A percentile compares a stretch with the other conserved stretches of the same genome.
These are phyloP conservation scores for Alternaria novae-zelandiae DNA, from an alignment of 2,329 filamentous ascomycete species.

Conservation along the genomic window DNA sequence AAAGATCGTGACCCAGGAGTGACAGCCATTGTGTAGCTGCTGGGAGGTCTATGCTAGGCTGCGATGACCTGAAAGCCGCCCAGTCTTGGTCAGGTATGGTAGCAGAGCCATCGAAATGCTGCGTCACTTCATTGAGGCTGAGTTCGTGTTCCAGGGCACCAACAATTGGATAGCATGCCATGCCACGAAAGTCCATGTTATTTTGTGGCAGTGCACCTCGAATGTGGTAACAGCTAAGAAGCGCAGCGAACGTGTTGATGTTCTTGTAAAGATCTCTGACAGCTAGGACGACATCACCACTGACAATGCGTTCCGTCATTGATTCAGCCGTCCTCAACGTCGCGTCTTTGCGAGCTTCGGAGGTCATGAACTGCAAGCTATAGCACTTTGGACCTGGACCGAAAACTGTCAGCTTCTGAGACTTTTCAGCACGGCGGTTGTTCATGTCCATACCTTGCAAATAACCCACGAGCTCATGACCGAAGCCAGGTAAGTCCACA, in stretches of 20 bases:
- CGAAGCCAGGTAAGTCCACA: background rate
- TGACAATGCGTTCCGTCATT: background rate
- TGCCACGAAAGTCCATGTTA: background rate
- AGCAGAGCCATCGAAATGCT: background rate
- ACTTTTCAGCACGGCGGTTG: background rate
- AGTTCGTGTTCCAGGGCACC: background rate
- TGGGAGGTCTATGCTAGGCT: background rate
- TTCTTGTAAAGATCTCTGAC: background rate
- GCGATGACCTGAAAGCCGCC: background rate
- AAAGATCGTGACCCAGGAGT: background rate
- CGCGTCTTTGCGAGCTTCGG: background rate
- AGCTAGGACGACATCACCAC: background rate
- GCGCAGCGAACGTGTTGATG: background rate
- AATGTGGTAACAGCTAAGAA: background rate
- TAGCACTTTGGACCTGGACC: background rate
- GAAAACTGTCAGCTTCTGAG: background rate
- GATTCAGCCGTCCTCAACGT: background rate
- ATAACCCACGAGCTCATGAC: background rate
- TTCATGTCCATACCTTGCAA: background rate
- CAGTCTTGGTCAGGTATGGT: background rate
- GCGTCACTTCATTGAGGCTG: background rate
- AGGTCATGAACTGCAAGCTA: background rate
- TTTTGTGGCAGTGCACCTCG: background rate
- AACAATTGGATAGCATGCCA: background rate
- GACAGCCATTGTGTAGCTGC: background rate